A percentile compares a stretch with the other conserved stretches of the same genome.
phyloP scores from a whole-genome alignment of 345 rosid species.

The Bretschneidera sinensis region DNA sequence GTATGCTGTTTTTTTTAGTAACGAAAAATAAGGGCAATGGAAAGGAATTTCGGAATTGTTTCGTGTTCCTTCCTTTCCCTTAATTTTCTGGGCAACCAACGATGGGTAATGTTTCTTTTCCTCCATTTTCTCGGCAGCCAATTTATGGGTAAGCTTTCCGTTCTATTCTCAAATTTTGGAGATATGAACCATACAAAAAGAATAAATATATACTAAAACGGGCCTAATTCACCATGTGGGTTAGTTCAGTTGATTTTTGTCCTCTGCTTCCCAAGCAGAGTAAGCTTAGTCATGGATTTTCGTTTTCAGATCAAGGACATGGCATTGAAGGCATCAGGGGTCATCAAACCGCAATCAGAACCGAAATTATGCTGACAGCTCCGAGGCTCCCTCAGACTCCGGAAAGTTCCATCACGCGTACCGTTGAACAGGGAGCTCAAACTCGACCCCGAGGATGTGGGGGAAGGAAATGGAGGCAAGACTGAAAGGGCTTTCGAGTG shows the following conservation, averaged over 20 bases:
- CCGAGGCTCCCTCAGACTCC: conserved; percentile 59
- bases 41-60: neutral
- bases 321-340: conserved; percentile 85
- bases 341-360: conserved; percentile 51
- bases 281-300: neutral
- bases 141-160: neutral
- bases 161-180: neutral
- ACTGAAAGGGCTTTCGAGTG: conserved; percentile 76
- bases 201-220: no score
- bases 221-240: no score
- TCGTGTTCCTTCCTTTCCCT: neutral
- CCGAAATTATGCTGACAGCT: conserved; percentile 43
- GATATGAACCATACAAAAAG: no score
- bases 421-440: conserved; percentile 60
- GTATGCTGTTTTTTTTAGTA: neutral
- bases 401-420: conserved; percentile 69
- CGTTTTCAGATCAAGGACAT: conserved; percentile 79
- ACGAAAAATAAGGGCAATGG: neutral
- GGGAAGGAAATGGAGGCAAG: conserved; percentile 85
- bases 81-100: conserved; percentile 10
- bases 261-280: neutral
- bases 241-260: neutral
- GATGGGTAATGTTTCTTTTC: neutral
- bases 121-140: neutral
- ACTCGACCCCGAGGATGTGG: conserved; percentile 60